These are phyloP conservation scores for Hypomontagnella monticulosa DNA, from an alignment of 495 filamentous ascomycete genomes.

Conservation along the genomic window DNA sequence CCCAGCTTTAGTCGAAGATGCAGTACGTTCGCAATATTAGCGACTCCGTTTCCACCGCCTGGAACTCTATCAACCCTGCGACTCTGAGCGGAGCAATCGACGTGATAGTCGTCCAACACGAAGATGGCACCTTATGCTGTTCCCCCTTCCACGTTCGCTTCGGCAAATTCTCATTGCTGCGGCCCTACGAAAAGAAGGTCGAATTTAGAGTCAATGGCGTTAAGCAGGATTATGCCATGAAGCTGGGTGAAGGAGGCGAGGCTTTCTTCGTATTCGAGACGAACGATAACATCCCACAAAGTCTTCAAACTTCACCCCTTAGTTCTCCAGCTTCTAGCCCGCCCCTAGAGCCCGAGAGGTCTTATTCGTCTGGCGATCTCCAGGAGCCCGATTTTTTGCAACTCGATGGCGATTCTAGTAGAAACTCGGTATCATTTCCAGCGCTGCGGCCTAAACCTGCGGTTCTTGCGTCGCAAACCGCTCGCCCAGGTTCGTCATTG, in stretches of 20 bases:
- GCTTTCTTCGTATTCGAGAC: constrained; percentile 99
- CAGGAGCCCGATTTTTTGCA: constrained; percentile 88
- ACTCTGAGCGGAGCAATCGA: constrained; percentile 98
- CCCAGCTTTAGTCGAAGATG: constrained; percentile 61
- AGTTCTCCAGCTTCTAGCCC: constrained; percentile 89
- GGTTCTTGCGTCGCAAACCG: constrained; percentile 42
- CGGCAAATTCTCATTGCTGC: constrained; percentile 95
- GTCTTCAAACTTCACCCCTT: constrained; percentile 91
- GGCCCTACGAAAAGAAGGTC: constrained; percentile 98
- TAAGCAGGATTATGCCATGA: constrained; percentile 96
- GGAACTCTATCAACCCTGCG: constrained; percentile 99
- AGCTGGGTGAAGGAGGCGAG: constrained; percentile 95
- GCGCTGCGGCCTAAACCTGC: constrained; percentile 50
- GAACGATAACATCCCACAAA: constrained; percentile 83
- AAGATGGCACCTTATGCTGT: constrained; percentile 87
- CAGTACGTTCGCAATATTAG: constrained; percentile 98
- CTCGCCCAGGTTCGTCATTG: constrained; percentile 40
- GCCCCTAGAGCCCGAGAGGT: constrained; percentile 65
- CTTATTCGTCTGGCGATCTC: constrained; percentile 61
- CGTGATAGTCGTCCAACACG: constrained; percentile 97
- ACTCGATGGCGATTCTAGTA: constrained; percentile 58
- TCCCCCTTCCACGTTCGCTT: constrained; percentile 99
- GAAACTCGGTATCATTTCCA: constrained; percentile 49
- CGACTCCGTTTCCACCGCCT: constrained; percentile 96
- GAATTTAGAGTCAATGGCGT: constrained; percentile 94